phyloP scores from a whole-genome alignment of 345 rosid genomes.

The Aquilaria sinensis region DNA sequence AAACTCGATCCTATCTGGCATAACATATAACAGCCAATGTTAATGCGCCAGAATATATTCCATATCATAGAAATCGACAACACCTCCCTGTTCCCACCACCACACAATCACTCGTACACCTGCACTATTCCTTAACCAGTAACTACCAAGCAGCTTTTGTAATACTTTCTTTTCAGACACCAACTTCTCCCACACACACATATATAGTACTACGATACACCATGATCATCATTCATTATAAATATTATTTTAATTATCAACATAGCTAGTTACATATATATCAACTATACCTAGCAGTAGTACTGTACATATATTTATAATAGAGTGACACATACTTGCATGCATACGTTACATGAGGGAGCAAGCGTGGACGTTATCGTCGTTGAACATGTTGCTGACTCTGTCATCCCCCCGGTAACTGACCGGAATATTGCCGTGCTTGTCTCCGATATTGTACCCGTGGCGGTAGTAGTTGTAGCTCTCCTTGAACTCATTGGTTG shows the following conservation, averaged over 20 bases:
- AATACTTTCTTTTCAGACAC: no score
- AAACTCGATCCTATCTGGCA: no score
- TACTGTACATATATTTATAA: constrained; percentile 1
- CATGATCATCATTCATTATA: no score
- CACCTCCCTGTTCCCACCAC: no score
- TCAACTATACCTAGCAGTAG: neutral
- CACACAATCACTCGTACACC: no score
- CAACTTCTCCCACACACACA: no score
- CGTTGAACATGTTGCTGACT: constrained; percentile 91
- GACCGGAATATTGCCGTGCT: constrained; percentile 63
- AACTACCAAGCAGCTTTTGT: no score
- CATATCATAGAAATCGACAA: no score
- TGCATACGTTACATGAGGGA: constrained; percentile 45
- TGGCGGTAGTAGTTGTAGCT: constrained; percentile 80
- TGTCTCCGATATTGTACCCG: constrained; percentile 64
- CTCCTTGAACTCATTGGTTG: constrained; percentile 71
- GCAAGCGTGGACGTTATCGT: constrained; percentile 89
- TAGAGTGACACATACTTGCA: neutral
- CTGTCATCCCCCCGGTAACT: constrained; percentile 78
- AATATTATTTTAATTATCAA: neutral
- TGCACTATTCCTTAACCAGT: no score
- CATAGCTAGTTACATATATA: neutral
- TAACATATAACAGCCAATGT: no score
- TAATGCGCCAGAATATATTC: no score
- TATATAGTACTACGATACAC: no score